A percentile compares a stretch with the other conserved stretches of the same genome.
These are phyloP conservation scores for Yarrowia sp. DNA, from an alignment of 805 yeast genomes.

Conservation along the genomic window DNA sequence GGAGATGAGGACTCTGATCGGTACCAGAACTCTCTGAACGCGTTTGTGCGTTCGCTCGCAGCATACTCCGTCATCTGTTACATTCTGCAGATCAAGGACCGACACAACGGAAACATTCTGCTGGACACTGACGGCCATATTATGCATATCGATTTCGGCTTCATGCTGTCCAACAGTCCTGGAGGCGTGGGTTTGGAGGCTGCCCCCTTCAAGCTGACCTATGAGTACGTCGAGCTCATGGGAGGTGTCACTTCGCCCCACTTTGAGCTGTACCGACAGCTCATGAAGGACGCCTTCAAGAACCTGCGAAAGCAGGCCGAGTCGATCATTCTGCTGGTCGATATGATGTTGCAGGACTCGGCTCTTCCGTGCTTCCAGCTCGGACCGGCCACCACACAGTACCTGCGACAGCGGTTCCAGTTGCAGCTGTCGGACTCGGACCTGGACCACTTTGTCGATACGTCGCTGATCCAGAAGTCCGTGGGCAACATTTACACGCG, in stretches of 20 bases:
- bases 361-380: conserved; percentile 86
- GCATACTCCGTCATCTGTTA: conserved; percentile 92
- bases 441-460: conserved; percentile 75
- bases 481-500: conserved; percentile 86
- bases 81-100: conserved; percentile 87
- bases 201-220: conserved; percentile 91
- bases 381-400: conserved; percentile 78
- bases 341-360: conserved; percentile 90
- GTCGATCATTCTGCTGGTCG: conserved; percentile 77
- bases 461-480: conserved; percentile 71
- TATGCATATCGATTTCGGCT: conserved; percentile 89
- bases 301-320: conserved; percentile 71
- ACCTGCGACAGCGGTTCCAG: conserved; percentile 74
- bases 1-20: conserved; percentile 56
- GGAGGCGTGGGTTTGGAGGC: conserved; percentile 93
- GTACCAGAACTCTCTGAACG: conserved; percentile 74
- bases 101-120: conserved; percentile 98
- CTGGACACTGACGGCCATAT: conserved; percentile 95
- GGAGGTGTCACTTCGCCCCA: conserved; percentile 71
- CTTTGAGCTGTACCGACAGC: conserved; percentile 57
- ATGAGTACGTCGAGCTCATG: conserved; percentile 81
- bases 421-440: conserved; percentile 70
- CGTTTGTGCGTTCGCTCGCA: conserved; percentile 83
- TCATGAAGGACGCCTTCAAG: conserved; percentile 71
- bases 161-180: conserved; percentile 87